Evolutionary conservation across 257 asterid species (phyloP).

Genomic region (Solanum virginianum): DNA sequence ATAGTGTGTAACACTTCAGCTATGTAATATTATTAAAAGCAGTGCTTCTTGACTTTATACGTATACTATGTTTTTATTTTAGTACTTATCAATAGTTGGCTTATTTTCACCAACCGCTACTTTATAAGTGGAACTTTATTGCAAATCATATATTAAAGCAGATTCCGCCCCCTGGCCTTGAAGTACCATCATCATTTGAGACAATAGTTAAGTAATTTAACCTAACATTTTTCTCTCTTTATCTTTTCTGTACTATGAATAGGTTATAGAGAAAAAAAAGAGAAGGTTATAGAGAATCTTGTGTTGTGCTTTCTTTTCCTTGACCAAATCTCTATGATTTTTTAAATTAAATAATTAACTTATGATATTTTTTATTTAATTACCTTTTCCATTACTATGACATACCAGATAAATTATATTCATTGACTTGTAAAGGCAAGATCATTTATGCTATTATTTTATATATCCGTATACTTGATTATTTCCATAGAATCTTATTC

Average conservation of each 20-base stretch:
- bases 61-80: not conserved
- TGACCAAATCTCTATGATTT: not conserved
- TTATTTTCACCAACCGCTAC: not conserved
- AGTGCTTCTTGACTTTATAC: not conserved
- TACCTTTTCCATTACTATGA: too few relatives aligned
- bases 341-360: not conserved
- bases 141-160: slow-evolving; percentile 82
- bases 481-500: not conserved
- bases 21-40: not conserved
- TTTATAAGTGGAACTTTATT: slow-evolving; percentile 11
- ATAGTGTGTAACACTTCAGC: not conserved
- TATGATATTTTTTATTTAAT: too few relatives aligned
- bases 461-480: not conserved
- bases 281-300: not conserved
- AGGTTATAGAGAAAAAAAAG: not conserved
- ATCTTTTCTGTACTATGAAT: not conserved
- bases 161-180: slow-evolving; percentile 76
- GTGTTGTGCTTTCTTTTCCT: not conserved
- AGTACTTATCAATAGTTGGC: not conserved
- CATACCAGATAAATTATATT: too few relatives aligned
- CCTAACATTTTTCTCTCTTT: not conserved
- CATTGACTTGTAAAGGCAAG: not conserved
- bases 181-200: slow-evolving; percentile 92
- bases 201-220: slow-evolving; percentile 81
- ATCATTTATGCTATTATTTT: not conserved